Conservation (phyloP, 805 yeast species). For the Hanseniaspora clermontiae region DNA sequence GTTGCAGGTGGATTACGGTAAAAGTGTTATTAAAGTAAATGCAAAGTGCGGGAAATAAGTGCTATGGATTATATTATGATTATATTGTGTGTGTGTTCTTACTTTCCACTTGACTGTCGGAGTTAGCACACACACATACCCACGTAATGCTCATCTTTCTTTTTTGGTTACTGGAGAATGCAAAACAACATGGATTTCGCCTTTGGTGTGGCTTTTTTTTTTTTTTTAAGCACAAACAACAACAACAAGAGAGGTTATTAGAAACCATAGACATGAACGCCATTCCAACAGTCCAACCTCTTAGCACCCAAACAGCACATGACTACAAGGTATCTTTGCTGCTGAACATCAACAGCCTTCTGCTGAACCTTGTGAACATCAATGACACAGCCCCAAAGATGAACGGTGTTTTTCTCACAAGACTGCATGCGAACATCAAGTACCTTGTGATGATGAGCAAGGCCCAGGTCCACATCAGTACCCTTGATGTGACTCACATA, state of each 20-base stretch:
- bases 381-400: slow-evolving; percentile 19
- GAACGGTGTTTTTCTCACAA: slow-evolving; percentile 2
- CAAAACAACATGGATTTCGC: no score
- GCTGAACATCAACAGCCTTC: slow-evolving; percentile 27
- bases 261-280: slow-evolving; percentile 7
- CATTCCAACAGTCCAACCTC: background rate
- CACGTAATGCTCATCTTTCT: no score
- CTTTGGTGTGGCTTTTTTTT: background rate
- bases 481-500: background rate
- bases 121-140: no score
- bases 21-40: no score
- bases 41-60: no score
- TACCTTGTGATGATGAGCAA: background rate
- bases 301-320: slow-evolving; percentile 21
- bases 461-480: background rate
- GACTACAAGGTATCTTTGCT: slow-evolving; percentile 28
- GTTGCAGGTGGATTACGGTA: no score
- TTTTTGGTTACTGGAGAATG: no score
- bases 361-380: slow-evolving; percentile 22
- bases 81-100: no score
- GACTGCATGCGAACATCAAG: slow-evolving; percentile 10
- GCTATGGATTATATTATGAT: no score
- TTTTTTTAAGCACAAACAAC: no score
- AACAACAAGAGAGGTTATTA: no score
- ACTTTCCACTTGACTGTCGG: no score